Evolutionary conservation across 2,329 filamentous ascomycete genomes (phyloP).

Genomic region (Pseudogymnoascus sp.): DNA sequence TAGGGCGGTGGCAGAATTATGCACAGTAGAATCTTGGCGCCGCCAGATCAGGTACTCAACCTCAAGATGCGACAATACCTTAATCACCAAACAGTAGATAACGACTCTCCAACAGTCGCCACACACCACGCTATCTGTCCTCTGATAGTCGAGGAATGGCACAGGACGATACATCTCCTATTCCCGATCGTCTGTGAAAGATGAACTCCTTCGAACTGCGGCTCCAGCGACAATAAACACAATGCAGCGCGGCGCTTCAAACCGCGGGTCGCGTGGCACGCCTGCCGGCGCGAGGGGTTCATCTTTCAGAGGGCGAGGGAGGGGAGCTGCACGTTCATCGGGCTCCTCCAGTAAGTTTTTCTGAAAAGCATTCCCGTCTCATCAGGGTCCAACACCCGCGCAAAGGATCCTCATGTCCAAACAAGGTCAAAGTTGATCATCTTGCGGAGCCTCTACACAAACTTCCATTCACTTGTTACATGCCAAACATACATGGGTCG

Average conservation of each 20-base stretch:
- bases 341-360: slow-evolving; percentile 26
- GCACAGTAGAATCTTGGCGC: neutral
- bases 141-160: neutral
- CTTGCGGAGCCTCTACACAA: slow-evolving; percentile 8
- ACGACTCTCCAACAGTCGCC: neutral
- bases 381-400: neutral
- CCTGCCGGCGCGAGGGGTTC: slow-evolving; percentile 22
- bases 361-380: neutral
- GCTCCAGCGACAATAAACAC: slow-evolving; percentile 22
- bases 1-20: slow-evolving; percentile 10
- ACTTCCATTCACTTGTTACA: slow-evolving; percentile 15
- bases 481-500: slow-evolving; percentile 9
- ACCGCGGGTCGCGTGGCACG: slow-evolving; percentile 22
- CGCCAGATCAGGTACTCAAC: slow-evolving; percentile 6
- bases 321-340: slow-evolving; percentile 24
- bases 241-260: slow-evolving; percentile 26
- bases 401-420: neutral
- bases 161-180: neutral
- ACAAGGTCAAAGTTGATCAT: slow-evolving; percentile 2
- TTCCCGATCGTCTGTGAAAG: slow-evolving; percentile 2
- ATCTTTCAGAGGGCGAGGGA: slow-evolving; percentile 27
- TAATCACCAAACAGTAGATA: slow-evolving; percentile 1
- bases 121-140: neutral
- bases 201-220: slow-evolving; percentile 6
- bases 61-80: slow-evolving; percentile 3